These are phyloP conservation scores for Przewalskia tangutica DNA, from an alignment of 257 asterid species.

Conservation along the genomic window DNA sequence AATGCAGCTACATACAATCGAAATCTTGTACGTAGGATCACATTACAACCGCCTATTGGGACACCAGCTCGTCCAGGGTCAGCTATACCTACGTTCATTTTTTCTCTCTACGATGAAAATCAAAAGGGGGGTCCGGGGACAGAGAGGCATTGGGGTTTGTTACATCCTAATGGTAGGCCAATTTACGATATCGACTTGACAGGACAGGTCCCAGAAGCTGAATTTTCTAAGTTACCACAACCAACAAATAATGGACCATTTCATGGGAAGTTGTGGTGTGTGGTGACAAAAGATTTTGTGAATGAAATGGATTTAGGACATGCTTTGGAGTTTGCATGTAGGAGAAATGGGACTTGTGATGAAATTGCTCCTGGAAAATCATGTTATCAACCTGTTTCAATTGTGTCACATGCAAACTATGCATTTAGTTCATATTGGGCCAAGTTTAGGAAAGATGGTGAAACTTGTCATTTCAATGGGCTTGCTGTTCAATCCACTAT, in stretches of 20 bases:
- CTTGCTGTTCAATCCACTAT: slow-evolving; percentile 20
- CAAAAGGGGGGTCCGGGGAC: slow-evolving; percentile 49
- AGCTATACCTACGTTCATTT: slow-evolving; percentile 43
- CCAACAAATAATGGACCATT: slow-evolving; percentile 41
- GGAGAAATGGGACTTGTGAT: slow-evolving; percentile 45
- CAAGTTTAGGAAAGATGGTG: slow-evolving; percentile 24
- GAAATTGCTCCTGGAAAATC: slow-evolving; percentile 43
- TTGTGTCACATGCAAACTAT: slow-evolving; percentile 50
- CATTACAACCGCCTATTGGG: slow-evolving; percentile 34
- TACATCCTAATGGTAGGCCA: slow-evolving; percentile 31
- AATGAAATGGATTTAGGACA: slow-evolving; percentile 16
- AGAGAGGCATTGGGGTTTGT: slow-evolving; percentile 70
- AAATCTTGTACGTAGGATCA: slow-evolving; percentile 35
- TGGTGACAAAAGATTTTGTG: slow-evolving; percentile 14
- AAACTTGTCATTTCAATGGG: slow-evolving; percentile 23
- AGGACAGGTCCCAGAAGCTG: slow-evolving; percentile 18
- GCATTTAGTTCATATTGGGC: slow-evolving; percentile 81
- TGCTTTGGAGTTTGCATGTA: slow-evolving; percentile 39
- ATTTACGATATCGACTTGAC: slow-evolving; percentile 54
- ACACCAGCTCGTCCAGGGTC: slow-evolving; percentile 65
- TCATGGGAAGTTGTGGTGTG: slow-evolving; percentile 67
- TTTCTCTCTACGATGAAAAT: slow-evolving; percentile 58
- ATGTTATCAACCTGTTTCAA: slow-evolving; percentile 57
- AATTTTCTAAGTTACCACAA: slow-evolving; percentile 14
- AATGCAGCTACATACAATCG: slow-evolving; percentile 62